Evolutionary conservation across 2,329 filamentous ascomycete genomes (phyloP).

Genomic region (Coniochaeta sp.): DNA sequence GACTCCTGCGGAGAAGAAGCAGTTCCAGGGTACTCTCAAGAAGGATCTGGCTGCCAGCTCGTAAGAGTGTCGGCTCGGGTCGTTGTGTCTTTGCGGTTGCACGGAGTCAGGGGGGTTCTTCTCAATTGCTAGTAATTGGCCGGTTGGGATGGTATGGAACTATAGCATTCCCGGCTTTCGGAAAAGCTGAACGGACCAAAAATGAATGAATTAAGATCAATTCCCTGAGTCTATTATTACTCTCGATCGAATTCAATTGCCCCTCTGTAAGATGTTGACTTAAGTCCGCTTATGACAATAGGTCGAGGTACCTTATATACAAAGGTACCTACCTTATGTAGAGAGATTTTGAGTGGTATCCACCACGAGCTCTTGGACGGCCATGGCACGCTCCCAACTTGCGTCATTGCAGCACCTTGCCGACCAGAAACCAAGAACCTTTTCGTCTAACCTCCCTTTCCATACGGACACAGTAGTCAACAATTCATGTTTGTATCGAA

Average conservation of each 20-base stretch:
- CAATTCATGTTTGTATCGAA: background rate
- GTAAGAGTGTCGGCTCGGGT: constrained; percentile 20
- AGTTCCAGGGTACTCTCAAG: constrained; percentile 98
- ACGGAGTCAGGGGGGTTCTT: constrained; percentile 40
- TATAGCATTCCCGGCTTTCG: constrained; percentile 18
- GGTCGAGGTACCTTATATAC: no score
- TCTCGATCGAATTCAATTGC: background rate
- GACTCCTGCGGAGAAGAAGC: constrained; percentile 95
- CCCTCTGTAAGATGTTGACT: background rate
- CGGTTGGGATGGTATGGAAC: constrained; percentile 13
- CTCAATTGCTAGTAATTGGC: constrained; percentile 13
- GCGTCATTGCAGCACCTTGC: constrained; percentile 1
- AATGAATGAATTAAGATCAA: constrained; percentile 12
- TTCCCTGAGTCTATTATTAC: background rate
- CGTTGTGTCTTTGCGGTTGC: constrained; percentile 36
- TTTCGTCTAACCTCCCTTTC: background rate
- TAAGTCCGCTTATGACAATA: background rate
- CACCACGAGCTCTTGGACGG: background rate
- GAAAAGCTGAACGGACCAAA: constrained; percentile 16
- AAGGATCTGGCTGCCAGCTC: constrained; percentile 65
- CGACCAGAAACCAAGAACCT: background rate
- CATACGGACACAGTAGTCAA: background rate
- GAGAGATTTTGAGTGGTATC: no score
- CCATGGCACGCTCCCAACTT: constrained; percentile 1
- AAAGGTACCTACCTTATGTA: no score